Base-by-base conservation (phyloP, 2,329 filamentous ascomycete genomes). In the Hypoxylon sp. region DNA sequence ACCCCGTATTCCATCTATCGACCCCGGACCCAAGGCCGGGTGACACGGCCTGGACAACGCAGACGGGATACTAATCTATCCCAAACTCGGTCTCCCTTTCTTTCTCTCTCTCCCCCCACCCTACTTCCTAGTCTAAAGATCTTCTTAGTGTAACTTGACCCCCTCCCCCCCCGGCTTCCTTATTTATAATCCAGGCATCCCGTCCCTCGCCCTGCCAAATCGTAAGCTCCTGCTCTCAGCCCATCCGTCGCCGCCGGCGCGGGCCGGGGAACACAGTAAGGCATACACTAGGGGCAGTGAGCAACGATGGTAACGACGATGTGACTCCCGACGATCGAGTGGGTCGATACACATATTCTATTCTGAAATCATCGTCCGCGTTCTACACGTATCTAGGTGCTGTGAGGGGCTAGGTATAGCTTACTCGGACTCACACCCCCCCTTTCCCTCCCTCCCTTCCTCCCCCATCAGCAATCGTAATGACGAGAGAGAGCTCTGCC, bases 401-500 rank as follows among this genome's bases (percentile, higher is more conserved):
- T 38, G 45, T n/a, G 34, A 28, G 55, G 41, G n/a, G 28, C 48
- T 59, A 49, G 38, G 2, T 41, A 43, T 63, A 53, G 38, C 53
- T 60, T 63, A 57, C 34, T 28, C 28, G 21, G 55, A n/a, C 23
- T 19, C 21, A 25, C 58, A 36, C 30, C 30, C 38, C 59, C 45
- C 32, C 13, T 32, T 23, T 13, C 5, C 55, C 43, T 21, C 1
- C 17, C 5, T n/a, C 14, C 45, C 6, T 28, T 23, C 23, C 23
- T n/a, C 45, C 45, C 5, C 45, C 50, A 60, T 48, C 30, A 60
- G 43, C 38, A 46, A 36, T 41, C 51, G 58, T 63, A 60, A 52
- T 43, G 38, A 50, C 38, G 34, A 66, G 38, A 64, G 38, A 43
- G 38, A 43, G 56, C 67, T 50, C 49, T 62, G 63, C 67, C 67